A percentile compares a stretch with the other conserved stretches of the same genome.
phyloP scores from a whole-genome alignment of 805 yeast species.

The Torulaspora franciscae region DNA sequence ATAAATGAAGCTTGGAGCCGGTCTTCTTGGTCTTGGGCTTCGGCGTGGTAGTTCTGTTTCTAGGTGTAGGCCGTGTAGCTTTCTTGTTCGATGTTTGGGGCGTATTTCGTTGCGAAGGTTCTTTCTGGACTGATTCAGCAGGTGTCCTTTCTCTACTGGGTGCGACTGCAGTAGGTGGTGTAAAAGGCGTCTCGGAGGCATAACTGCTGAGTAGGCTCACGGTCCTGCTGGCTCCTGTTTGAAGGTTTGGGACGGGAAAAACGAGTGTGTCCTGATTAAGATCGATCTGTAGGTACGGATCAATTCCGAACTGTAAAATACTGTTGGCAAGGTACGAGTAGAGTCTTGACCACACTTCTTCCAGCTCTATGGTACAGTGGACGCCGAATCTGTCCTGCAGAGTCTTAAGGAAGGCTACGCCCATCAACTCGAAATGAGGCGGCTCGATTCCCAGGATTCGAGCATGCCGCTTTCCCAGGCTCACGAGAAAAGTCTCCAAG shows the following conservation, averaged over 20 bases:
- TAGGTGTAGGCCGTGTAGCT: not conserved
- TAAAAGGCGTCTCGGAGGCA: conserved; percentile 1
- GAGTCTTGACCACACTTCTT: conserved; percentile 65
- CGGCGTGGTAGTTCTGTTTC: not conserved
- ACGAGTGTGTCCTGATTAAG: conserved; percentile 16
- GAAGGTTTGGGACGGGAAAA: conserved; percentile 23
- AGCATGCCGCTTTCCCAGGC: conserved; percentile 69
- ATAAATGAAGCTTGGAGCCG: conserved; percentile 5
- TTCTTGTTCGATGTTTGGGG: not conserved
- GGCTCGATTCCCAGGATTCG: conserved; percentile 71
- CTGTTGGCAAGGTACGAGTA: conserved; percentile 66
- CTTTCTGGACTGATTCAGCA: not conserved
- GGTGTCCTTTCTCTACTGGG: not conserved
- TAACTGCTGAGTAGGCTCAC: conserved; percentile 10
- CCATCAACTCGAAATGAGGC: conserved; percentile 64
- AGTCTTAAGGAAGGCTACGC: conserved; percentile 63
- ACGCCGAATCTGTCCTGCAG: conserved; percentile 56
- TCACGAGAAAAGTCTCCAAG: conserved; percentile 55
- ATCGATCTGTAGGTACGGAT: conserved; percentile 37
- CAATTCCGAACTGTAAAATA: conserved; percentile 48
- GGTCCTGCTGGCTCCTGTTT: conserved; percentile 12
- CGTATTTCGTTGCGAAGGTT: not conserved
- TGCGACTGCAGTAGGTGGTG: not conserved
- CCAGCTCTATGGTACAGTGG: conserved; percentile 54
- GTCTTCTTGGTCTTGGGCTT: conserved; percentile 6